Conservation (phyloP, 495 filamentous ascomycete species). For the Mytilinidion resinicola region DNA sequence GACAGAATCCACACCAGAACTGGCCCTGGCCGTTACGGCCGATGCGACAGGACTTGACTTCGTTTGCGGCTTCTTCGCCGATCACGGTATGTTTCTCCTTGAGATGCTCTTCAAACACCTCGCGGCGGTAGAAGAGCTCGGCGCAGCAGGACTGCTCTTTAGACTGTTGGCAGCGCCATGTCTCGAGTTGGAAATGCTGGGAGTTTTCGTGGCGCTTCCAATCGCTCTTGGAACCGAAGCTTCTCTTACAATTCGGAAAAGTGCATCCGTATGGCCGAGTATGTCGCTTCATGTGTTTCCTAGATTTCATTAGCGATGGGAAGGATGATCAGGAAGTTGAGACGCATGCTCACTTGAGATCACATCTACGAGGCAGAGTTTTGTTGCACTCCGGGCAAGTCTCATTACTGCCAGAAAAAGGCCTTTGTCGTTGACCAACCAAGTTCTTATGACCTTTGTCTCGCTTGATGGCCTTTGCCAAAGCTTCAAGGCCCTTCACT, state of each 20-base stretch:
- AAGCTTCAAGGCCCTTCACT: slow-evolving; percentile 14
- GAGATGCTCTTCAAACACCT: slow-evolving; percentile 51
- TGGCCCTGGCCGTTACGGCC: slow-evolving; percentile 60
- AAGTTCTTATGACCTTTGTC: slow-evolving; percentile 3
- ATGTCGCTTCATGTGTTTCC: slow-evolving; percentile 87
- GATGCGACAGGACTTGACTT: slow-evolving; percentile 48
- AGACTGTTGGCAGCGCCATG: slow-evolving; percentile 61
- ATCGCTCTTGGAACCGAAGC: slow-evolving; percentile 88
- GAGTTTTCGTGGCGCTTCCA: slow-evolving; percentile 95
- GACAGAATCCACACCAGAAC: slow-evolving; percentile 93
- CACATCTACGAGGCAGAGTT: slow-evolving; percentile 53
- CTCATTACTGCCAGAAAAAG: slow-evolving; percentile 31
- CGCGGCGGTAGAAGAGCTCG: slow-evolving; percentile 54
- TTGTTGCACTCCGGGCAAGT: slow-evolving; percentile 52
- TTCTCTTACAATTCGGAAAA: slow-evolving; percentile 62
- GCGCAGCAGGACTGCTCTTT: slow-evolving; percentile 7
- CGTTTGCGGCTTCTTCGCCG: slow-evolving; percentile 10
- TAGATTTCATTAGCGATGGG: background rate
- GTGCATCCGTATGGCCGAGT: slow-evolving; percentile 85
- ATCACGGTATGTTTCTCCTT: slow-evolving; percentile 42
- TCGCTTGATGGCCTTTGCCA: slow-evolving; percentile 14
- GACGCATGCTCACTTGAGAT: slow-evolving; percentile 7
- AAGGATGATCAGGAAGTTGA: background rate
- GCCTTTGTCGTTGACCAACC: background rate
- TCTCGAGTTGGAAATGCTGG: slow-evolving; percentile 70